Conservation (phyloP, 1,284 basidiomycete genomes). For the Ustilago curta region DNA sequence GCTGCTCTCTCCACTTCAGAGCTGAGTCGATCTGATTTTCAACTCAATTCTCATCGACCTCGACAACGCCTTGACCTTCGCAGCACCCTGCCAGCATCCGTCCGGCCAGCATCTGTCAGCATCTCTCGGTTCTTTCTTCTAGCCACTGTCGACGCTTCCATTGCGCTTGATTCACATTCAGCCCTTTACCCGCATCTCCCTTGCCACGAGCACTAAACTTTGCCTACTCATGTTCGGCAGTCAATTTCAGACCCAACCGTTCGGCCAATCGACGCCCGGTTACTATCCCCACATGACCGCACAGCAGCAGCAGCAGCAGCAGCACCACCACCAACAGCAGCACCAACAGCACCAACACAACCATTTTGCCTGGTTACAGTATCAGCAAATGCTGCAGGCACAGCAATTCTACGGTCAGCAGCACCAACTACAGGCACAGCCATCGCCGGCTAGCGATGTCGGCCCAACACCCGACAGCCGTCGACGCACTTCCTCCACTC, state of each 20-base stretch:
- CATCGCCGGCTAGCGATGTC: conserved; percentile 27
- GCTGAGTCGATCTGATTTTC: conserved; percentile 2
- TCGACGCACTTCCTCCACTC: conserved; percentile 60
- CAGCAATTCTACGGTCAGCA: conserved; percentile 50
- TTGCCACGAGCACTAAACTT: background rate
- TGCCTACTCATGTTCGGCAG: conserved; percentile 43
- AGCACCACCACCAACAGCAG: conserved; percentile 48
- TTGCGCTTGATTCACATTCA: background rate
- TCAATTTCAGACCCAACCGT: conserved; percentile 55
- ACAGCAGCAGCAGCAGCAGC: conserved; percentile 47
- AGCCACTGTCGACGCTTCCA: conserved; percentile 3
- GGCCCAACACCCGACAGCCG: conserved; percentile 37
- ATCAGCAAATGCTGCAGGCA: conserved; percentile 62
- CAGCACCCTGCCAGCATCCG: conserved; percentile 4
- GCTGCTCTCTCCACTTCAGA: background rate
- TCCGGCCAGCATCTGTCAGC: too few relatives aligned
- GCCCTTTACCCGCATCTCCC: background rate
- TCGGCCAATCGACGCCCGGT: conserved; percentile 54
- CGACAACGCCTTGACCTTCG: background rate
- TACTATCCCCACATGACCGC: conserved; percentile 50
- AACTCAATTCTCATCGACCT: conserved; percentile 8
- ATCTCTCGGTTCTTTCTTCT: background rate
- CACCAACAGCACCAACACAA: conserved; percentile 47
- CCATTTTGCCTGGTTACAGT: conserved; percentile 60
- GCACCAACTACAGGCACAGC: conserved; percentile 15